phyloP scores from a whole-genome alignment of 352 stramenopile species.

The Pythium angustatum region DNA sequence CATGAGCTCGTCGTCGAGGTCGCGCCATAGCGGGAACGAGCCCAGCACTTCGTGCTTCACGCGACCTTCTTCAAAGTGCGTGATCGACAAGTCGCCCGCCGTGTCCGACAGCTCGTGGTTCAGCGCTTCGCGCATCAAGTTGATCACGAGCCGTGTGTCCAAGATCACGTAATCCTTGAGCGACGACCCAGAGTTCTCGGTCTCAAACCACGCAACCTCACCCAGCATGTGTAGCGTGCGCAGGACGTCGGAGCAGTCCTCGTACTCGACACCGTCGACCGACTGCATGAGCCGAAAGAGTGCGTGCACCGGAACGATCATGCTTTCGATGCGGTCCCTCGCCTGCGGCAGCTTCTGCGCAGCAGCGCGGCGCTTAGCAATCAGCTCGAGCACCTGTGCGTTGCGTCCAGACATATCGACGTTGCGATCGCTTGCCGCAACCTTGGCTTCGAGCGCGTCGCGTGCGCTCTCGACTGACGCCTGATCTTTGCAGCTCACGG shows the following conservation, averaged over 20 bases:
- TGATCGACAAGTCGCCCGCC: conserved; percentile 8
- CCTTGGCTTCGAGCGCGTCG: conserved; percentile 12
- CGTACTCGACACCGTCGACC: conserved; percentile 13
- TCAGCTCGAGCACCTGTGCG: conserved; percentile 11
- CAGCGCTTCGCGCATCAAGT: conserved; percentile 25
- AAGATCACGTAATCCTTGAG: conserved; percentile 26
- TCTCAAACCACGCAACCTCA: conserved; percentile 28
- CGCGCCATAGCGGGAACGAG: conserved; percentile 14
- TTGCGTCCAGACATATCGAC: conserved; percentile 24
- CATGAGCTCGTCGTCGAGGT: conserved; percentile 22
- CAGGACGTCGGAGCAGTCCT: conserved; percentile 19
- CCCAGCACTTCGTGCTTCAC: conserved; percentile 17
- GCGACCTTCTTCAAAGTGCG: conserved; percentile 17
- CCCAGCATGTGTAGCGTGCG: conserved; percentile 22
- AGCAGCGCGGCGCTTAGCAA: conserved; percentile 5
- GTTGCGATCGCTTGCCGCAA: conserved; percentile 18
- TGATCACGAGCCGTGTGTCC: conserved; percentile 33
- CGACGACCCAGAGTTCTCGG: background rate
- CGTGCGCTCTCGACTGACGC: conserved; percentile 7
- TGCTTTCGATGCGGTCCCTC: conserved; percentile 16
- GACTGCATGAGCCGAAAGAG: conserved; percentile 13
- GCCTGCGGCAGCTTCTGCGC: background rate
- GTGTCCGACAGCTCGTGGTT: conserved; percentile 23
- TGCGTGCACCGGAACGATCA: conserved; percentile 12
- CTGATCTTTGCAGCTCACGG: conserved; percentile 16